phyloP scores from a whole-genome alignment of 139 green algal genomes.

The Mychonastes homosphaera region DNA sequence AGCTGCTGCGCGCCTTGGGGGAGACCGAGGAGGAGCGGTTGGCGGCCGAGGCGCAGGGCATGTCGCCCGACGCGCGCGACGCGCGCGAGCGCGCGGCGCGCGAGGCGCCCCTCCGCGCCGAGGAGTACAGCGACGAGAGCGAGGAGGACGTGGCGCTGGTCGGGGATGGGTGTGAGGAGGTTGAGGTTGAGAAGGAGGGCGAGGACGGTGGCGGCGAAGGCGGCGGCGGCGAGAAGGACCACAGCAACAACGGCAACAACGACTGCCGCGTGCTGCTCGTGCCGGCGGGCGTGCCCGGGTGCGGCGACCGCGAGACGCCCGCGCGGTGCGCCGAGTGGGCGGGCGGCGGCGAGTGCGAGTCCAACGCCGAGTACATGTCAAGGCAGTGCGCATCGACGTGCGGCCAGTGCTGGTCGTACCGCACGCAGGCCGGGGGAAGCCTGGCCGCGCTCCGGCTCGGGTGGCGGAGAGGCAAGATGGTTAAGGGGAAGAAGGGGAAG shows the following conservation, averaged over 20 bases:
- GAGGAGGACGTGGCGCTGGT: no score
- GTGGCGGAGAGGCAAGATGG: neutral
- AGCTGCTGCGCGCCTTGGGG: neutral
- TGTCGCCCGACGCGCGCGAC: neutral
- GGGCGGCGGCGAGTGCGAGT: slow-evolving; percentile 9
- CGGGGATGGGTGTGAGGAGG: no score
- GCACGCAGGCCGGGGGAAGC: neutral
- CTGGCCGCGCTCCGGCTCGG: neutral
- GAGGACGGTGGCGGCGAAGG: neutral
- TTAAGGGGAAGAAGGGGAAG: neutral
- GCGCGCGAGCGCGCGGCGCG: no score
- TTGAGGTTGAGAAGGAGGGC: neutral
- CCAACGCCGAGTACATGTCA: slow-evolving; percentile 10
- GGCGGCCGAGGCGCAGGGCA: neutral
- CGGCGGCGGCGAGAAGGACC: neutral
- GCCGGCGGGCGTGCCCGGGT: neutral
- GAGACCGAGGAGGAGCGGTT: neutral
- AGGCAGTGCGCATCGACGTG: slow-evolving; percentile 9
- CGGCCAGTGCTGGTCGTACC: neutral
- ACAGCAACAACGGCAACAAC: neutral
- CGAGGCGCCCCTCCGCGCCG: no score
- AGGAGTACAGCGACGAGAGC: no score
- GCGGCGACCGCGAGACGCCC: neutral
- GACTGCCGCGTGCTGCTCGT: neutral
- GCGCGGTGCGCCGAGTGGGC: slow-evolving; percentile 1